phyloP scores from a whole-genome alignment of 495 filamentous ascomycete species.

The Talaromyces wortmannii region DNA sequence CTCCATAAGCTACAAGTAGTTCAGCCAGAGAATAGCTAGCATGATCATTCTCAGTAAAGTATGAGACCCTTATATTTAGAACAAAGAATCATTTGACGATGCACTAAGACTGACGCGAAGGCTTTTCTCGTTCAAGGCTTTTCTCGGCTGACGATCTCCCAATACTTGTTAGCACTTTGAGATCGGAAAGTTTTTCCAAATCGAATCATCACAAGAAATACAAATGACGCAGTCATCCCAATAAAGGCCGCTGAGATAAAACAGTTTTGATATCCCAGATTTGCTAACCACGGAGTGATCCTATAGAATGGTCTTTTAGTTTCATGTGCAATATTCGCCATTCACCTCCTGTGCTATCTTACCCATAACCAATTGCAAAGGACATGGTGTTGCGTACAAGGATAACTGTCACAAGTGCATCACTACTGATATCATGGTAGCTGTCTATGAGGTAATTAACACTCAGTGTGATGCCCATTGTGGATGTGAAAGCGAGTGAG shows the following conservation, averaged over 20 bases:
- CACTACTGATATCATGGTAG: conserved; percentile 55
- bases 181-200: conserved; percentile 40
- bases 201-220: conserved; percentile 49
- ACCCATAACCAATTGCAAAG: conserved; percentile 52
- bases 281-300: conserved; percentile 56
- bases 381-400: conserved; percentile 62
- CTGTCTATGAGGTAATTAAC: conserved; percentile 59
- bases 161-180: conserved; percentile 34
- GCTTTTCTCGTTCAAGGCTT: not conserved
- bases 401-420: conserved; percentile 58
- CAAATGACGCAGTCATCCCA: conserved; percentile 44
- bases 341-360: not conserved
- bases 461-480: conserved; percentile 50
- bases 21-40: too few relatives aligned
- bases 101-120: too few relatives aligned
- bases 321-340: too few relatives aligned
- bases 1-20: too few relatives aligned
- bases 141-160: conserved; percentile 22
- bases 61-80: too few relatives aligned
- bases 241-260: conserved; percentile 58
- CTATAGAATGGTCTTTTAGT: conserved; percentile 15
- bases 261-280: conserved; percentile 55
- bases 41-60: too few relatives aligned
- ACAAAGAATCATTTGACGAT: too few relatives aligned
- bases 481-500: conserved; percentile 48